These are phyloP conservation scores for Ceratocystis colombiana DNA, from an alignment of 2,329 filamentous ascomycete genomes.

Conservation along the genomic window DNA sequence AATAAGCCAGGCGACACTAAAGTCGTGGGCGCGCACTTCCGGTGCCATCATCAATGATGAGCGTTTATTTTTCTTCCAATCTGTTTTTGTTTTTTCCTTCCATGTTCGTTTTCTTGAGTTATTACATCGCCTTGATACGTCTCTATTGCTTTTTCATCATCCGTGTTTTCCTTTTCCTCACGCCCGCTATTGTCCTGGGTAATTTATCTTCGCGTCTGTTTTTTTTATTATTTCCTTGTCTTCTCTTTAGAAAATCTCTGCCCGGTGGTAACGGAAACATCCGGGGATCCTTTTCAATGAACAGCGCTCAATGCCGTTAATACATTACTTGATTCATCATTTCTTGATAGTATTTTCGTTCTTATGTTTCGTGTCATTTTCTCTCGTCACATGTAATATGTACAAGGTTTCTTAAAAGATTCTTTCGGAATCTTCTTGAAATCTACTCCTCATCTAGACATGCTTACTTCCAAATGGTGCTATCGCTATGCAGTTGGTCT, in stretches of 20 bases:
- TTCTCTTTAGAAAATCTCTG: background rate
- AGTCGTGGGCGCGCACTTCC: background rate
- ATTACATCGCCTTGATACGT: background rate
- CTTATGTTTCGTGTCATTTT: background rate
- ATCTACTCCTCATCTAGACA: no score
- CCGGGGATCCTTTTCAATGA: background rate
- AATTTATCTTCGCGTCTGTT: background rate
- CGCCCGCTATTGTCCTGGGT: constrained; percentile 15
- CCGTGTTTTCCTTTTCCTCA: background rate
- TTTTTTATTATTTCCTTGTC: constrained; percentile 3
- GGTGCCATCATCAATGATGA: background rate
- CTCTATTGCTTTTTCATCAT: constrained; percentile 5
- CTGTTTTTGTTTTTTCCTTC: constrained; percentile 17
- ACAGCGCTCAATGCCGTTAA: constrained; percentile 11
- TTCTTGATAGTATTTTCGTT: background rate
- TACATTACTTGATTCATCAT: background rate
- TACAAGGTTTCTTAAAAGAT: background rate
- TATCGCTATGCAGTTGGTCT: no score
- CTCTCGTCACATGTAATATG: background rate
- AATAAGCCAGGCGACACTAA: background rate
- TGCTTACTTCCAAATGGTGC: no score
- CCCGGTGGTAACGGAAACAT: constrained; percentile 14
- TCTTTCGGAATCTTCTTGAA: no score
- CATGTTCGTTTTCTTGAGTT: constrained; percentile 1
- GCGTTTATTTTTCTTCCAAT: constrained; percentile 18